A percentile compares a stretch with the other conserved stretches of the same genome.
phyloP scores from a whole-genome alignment of 176 grass and related monocot genomes.

The Chloris gayana region DNA sequence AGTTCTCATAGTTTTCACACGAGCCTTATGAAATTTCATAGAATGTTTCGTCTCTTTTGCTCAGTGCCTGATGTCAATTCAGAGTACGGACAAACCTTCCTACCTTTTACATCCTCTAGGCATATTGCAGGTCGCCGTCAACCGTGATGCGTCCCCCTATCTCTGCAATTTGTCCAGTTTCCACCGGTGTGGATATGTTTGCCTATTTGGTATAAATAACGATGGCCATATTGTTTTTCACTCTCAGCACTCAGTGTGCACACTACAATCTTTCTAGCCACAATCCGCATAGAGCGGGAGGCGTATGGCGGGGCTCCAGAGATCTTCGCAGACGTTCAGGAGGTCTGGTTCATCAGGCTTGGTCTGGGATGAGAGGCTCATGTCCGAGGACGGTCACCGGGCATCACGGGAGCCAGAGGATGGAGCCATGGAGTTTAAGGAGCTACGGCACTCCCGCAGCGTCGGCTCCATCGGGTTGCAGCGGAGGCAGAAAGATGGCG shows the following conservation, averaged over 20 bases:
- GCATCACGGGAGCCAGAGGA: conserved; percentile 20
- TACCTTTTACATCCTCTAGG: conserved; percentile 12
- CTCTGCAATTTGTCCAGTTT: conserved; percentile 1
- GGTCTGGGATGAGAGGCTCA: conserved; percentile 70
- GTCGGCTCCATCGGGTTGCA: conserved; percentile 34
- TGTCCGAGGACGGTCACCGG: conserved; percentile 27
- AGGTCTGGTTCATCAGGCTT: conserved; percentile 72
- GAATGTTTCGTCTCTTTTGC: conserved; percentile 8
- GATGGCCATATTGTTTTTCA: not conserved
- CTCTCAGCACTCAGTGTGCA: not conserved
- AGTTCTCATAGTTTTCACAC: too few species aligned
- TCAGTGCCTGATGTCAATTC: conserved; percentile 12
- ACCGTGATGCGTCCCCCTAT: conserved; percentile 9
- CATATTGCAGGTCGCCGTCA: conserved; percentile 42
- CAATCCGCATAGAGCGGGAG: conserved; percentile 16
- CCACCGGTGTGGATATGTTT: not conserved
- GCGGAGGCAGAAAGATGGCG: not conserved
- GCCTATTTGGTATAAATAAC: conserved; percentile 4
- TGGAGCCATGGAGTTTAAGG: conserved; percentile 28
- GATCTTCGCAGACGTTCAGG: conserved; percentile 66
- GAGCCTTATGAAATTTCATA: too few species aligned
- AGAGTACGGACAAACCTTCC: conserved; percentile 11
- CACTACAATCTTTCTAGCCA: conserved; percentile 5
- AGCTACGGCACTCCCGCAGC: conserved; percentile 56
- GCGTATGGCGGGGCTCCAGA: conserved; percentile 56